Base-by-base conservation (phyloP, 2,329 filamentous ascomycete genomes). In the Zasmidium citrigriseum region DNA sequence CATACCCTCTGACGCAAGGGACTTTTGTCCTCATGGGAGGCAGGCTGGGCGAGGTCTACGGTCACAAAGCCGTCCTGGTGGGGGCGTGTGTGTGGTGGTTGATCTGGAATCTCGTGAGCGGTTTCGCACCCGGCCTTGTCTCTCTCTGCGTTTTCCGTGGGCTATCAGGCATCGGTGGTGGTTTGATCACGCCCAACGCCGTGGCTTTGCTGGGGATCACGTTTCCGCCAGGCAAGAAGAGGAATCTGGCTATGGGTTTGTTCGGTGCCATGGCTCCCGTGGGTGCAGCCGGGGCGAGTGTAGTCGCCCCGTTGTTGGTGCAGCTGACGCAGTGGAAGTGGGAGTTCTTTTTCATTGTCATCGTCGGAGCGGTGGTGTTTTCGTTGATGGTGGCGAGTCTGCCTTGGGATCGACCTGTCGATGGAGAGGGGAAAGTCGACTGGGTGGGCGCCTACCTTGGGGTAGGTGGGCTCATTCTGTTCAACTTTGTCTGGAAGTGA, bases 1-100 rank as follows among this genome's bases (percentile, higher is more conserved):
- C 54, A 18, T 62, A 60, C n/a, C 45, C 60, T 10, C 29, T 62
- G 22, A 62, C 60, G 0, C 50, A 55, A 20, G 60, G 57, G 12
- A 54, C 54, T 0, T 60, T 59, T 44, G 45, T 57, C 3, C 54
- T 62, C 2, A 49, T 59, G 12, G 57, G 49, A 18, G 53, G 48
- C 7, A 34, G 55, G 22, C 20, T 59, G 4, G 60, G 60, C 3
- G 34, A 51, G n/a, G 46, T 54, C 7, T 62, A 56, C 24, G 60
- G 60, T 14, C 57, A 62, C 48, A 62, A 57, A 34, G 22, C 27
- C 14, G 25, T 62, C n/a, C 22, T 62, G 21, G 12, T 62, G 20
- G 49, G 50, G 18, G 58, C 54, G 24, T 52, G 50, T 23, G 18
- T 44, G 27, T 54, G 51, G 54, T 60, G 51, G 50, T 46, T 52